Conservation (phyloP, 2,329 filamentous ascomycete species). For the Alternaria sp. region DNA sequence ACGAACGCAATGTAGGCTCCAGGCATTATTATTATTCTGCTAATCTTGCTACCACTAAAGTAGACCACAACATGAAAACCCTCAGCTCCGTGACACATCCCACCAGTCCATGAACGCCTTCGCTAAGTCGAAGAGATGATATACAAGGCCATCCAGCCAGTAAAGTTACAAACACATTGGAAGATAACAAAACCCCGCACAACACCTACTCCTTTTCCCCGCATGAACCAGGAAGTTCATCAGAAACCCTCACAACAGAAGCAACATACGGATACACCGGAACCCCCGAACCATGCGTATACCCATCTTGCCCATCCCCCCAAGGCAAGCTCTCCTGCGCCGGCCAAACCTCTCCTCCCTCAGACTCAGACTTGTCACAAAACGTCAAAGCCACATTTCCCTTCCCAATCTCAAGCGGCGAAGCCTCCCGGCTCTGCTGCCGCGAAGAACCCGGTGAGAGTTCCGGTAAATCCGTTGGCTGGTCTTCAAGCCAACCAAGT, state of each 20-base stretch:
- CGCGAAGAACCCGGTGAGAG: not conserved
- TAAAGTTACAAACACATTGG: not conserved
- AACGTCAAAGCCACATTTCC: not conserved
- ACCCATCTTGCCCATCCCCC: not conserved
- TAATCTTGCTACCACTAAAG: accelerated
- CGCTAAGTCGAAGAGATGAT: not conserved
- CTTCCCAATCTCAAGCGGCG: not conserved
- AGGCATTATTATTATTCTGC: not conserved
- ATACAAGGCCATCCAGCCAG: not conserved
- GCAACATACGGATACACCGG: not conserved
- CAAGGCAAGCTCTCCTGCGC: not conserved
- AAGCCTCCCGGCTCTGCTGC: not conserved
- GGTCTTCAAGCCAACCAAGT: not conserved
- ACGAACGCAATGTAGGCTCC: not conserved
- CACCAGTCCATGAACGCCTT: not conserved
- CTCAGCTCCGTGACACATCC: not conserved
- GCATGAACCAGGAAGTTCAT: not conserved
- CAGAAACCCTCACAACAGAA: not conserved
- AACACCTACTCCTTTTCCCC: not conserved
- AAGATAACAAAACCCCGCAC: not conserved
- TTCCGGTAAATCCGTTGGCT: not conserved
- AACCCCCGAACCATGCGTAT: accelerated
- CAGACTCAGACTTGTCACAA: no score
- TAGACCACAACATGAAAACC: not conserved
- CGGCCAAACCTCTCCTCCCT: not conserved